Conservation (phyloP, 1,284 basidiomycete genomes). For the Sporisorium sorghi region DNA sequence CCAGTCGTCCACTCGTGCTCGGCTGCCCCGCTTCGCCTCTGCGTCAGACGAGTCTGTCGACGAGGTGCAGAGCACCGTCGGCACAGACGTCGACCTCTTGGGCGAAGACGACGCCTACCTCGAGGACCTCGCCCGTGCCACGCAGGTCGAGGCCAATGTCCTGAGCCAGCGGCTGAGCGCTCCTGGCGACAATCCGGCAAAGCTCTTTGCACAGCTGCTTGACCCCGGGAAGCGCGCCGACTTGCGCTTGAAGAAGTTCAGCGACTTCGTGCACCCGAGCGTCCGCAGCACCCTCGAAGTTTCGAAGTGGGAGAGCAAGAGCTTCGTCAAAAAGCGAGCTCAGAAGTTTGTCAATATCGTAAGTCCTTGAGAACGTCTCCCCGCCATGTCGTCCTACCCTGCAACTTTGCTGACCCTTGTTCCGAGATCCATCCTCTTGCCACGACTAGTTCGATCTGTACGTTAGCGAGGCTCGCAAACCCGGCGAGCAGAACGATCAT, state of each 20-base stretch:
- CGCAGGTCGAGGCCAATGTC: not conserved
- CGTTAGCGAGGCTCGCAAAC: not conserved
- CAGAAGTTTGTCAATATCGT: constrained; percentile 19
- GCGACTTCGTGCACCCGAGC: constrained; percentile 12
- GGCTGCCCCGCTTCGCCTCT: not conserved
- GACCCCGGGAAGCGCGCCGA: constrained; percentile 15
- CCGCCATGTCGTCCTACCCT: not conserved
- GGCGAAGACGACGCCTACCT: constrained; percentile 7
- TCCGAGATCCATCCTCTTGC: not conserved
- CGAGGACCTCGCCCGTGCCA: not conserved
- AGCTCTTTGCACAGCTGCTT: constrained; percentile 2
- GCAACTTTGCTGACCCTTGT: not conserved
- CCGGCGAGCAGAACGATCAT: not conserved
- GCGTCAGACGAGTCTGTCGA: not conserved
- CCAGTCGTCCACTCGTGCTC: not conserved
- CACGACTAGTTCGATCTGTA: constrained; percentile 4
- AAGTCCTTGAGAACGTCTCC: not conserved
- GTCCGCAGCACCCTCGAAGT: constrained; percentile 5
- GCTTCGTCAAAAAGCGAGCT: constrained; percentile 7
- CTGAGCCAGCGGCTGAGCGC: constrained; percentile 3
- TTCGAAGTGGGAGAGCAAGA: constrained; percentile 12
- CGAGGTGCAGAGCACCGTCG: not conserved
- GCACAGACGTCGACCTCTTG: not conserved
- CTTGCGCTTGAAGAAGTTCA: constrained; percentile 14
- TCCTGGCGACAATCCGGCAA: constrained; percentile 1